Evolutionary conservation across 768 basidiomycete species (phyloP), one percentile per base, ranked within the genome.

Genomic region (Hirschioporus abietinus): DNA sequence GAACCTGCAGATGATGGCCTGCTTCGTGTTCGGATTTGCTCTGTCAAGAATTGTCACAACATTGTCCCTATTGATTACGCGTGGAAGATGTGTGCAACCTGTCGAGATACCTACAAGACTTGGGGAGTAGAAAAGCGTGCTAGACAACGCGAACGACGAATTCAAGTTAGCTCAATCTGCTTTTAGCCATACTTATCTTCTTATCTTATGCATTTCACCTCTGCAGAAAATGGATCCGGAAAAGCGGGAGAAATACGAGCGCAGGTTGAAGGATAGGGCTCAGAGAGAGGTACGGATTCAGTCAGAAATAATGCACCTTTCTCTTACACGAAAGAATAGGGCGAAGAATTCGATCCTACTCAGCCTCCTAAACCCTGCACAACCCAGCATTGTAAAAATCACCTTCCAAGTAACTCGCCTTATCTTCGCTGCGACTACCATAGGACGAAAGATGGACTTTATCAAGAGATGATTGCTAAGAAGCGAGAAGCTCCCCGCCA

Each of bases 41-140:
- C 60, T 25, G 60, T 61, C 10, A 61, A 61, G 23, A 61, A 61
- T 34, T 61, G 60, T 34, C 60, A 61, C 23, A 15, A 61, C 9
- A 25, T 34, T 15, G 30, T 61, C 23, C 60, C 60, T 61, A 3
- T 61, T 34, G 60, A 61, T 34, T 61, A 61, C 17, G 24, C 30
- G 10, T 61, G 60, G 60, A 61, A 61, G 30, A 61, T 61, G 60
- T 61, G 60, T 24, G 60, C 24, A 61, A 61, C 7, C 60, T 61
- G 60, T 61, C 60, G 60, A 9, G 30, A 25, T 17, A 61, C 5
- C 30, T 61, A 61, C 30, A 25, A 34, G 25, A 15, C 5, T 17
- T 61, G 60, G 60, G 60, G 60, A 15, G 60, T 61, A 61, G 60
- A 9, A 34, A 61, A 61, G 23, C 60, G 60, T 17, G 60, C 60